A percentile compares a stretch with the other conserved stretches of the same genome.
Evolutionary conservation across 176 grass and related monocot genomes (phyloP).

Genomic region (Tillandsia fasciculata): DNA sequence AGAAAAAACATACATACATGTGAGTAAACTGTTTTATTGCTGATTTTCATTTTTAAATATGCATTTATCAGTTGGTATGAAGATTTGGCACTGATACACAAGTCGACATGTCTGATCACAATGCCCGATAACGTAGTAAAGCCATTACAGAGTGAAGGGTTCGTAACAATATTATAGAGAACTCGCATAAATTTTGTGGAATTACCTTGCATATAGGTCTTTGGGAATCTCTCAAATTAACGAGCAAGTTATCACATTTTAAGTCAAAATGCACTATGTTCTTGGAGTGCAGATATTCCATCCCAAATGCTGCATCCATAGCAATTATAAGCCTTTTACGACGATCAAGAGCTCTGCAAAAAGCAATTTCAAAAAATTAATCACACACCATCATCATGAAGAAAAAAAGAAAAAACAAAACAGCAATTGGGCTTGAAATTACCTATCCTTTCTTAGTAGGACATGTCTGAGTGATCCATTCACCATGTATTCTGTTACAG

Average conservation of each 20-base stretch:
- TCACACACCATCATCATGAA: conserved; percentile 16
- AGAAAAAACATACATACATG: too few relatives aligned
- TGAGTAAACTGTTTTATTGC: too few relatives aligned
- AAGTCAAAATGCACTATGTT: conserved; percentile 99
- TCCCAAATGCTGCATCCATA: conserved; percentile 97
- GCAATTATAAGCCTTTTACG: conserved; percentile 88
- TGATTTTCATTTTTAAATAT: too few relatives aligned
- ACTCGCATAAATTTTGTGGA: conserved; percentile 3
- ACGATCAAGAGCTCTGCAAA: conserved; percentile 62
- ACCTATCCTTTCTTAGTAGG: conserved; percentile 84
- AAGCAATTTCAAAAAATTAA: conserved; percentile 21
- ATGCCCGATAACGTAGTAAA: too few relatives aligned
- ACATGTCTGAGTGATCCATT: conserved; percentile 96
- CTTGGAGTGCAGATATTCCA: conserved; percentile 98
- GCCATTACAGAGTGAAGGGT: not conserved
- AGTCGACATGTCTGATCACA: too few relatives aligned
- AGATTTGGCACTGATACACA: too few relatives aligned
- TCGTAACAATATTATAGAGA: not conserved
- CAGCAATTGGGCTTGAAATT: conserved; percentile 6
- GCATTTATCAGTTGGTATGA: too few relatives aligned
- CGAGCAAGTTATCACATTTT: conserved; percentile 92
- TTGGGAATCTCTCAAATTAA: conserved; percentile 85
- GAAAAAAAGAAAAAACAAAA: conserved; percentile 12
- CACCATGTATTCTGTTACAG: conserved; percentile 89
- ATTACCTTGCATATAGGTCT: conserved; percentile 98